Base-by-base conservation (phyloP, 176 grass and related monocot genomes). In the Hyparrhenia diplandra region DNA sequence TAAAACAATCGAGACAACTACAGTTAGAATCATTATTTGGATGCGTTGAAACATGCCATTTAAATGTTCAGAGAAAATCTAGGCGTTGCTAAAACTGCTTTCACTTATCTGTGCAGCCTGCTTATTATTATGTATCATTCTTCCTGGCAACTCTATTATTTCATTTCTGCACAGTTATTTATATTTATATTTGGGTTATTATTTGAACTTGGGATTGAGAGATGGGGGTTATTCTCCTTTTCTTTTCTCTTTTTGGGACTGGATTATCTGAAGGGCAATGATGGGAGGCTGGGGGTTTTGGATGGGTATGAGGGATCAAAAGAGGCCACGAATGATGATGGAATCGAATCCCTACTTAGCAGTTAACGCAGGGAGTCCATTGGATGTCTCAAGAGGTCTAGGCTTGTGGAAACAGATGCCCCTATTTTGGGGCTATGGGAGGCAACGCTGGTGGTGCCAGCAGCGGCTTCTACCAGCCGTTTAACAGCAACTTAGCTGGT, bases 311-410 rank as follows among this genome's bases (percentile, higher is more conserved):
- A 90, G 91, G 91, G 89, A 88, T 90, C 94, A 97, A 97, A 97
- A 97, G 91, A 92, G 91, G 87, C 87, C 84, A 90, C 91, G 91
- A 94, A 97, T 97, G 91, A 97, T 97, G 91, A 97, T 89, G 84
- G 95, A 98, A 92, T 98, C 95, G 76, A 94, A 94, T 94, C 95
- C 95, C 77, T 98, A 98, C 95, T 98, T 94, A 86, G 92, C 92
- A 98, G 90, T 93, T 86, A 94, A 83, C 40, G 82, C 85, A 83
- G 87, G 85, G 82, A 87, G 73, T 42, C 82, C 87, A 45, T 28
- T 88, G 69, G 91, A 89, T 84, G 85, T 75, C 69, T 97, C 91
- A 69, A 97, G 87, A 87, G 91, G 76, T 61, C 94, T 37, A 89
- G 94, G 83, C 78, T 88, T 78, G 80, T 93, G 70, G 88, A 97